These are phyloP conservation scores for Globisporangium barbulae DNA, from an alignment of 352 stramenopile genomes.

Conservation along the genomic window DNA sequence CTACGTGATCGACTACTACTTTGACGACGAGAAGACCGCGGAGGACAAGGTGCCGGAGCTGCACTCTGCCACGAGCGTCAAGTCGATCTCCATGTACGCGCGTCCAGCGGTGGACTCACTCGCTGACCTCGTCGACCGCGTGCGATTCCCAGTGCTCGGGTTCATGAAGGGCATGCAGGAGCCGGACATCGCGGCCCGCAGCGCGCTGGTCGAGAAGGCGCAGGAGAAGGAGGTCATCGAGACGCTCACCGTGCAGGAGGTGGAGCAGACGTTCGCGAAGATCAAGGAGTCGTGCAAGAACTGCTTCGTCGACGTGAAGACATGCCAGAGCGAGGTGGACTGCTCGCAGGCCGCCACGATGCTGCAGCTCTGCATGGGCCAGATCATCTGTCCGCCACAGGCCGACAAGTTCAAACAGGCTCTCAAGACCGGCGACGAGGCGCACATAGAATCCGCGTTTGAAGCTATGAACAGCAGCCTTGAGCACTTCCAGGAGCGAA, in stretches of 20 bases:
- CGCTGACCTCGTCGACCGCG: conserved; percentile 60
- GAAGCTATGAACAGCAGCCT: conserved; percentile 69
- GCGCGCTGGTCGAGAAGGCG: conserved; percentile 44
- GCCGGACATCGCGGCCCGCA: conserved; percentile 46
- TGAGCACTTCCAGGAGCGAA: conserved; percentile 79
- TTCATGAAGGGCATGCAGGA: conserved; percentile 48
- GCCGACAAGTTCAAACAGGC: conserved; percentile 63
- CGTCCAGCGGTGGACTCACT: conserved; percentile 83
- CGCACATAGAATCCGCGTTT: conserved; percentile 70
- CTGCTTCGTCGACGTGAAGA: conserved; percentile 77
- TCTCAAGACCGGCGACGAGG: conserved; percentile 63
- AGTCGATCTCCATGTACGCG: conserved; percentile 88
- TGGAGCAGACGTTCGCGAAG: conserved; percentile 77
- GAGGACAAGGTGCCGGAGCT: conserved; percentile 81
- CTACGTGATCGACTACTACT: conserved; percentile 99
- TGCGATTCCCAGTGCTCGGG: conserved; percentile 71
- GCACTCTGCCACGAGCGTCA: conserved; percentile 81
- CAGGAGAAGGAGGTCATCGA: conserved; percentile 36
- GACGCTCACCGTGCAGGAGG: conserved; percentile 60
- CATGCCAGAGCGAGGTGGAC: conserved; percentile 70
- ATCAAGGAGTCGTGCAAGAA: conserved; percentile 84
- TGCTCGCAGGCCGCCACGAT: conserved; percentile 84
- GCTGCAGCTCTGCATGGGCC: conserved; percentile 88
- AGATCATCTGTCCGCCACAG: conserved; percentile 76
- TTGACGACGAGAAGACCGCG: conserved; percentile 81